phyloP scores from a whole-genome alignment of 768 basidiomycete genomes.

The Collybiopsis confluens region DNA sequence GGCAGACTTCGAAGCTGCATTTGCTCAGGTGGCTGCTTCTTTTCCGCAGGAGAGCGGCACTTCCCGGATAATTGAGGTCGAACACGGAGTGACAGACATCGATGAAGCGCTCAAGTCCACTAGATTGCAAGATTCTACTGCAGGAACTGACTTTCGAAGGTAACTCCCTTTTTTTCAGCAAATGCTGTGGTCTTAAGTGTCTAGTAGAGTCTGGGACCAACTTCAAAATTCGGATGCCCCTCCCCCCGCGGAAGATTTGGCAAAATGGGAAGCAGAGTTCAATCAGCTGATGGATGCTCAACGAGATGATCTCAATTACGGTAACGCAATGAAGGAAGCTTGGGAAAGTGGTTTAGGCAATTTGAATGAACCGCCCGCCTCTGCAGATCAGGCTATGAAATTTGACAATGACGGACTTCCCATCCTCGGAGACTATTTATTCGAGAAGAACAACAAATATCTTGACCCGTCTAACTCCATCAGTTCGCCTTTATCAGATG shows the following conservation, averaged over 20 bases:
- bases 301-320: slow-evolving; percentile 65
- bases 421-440: slow-evolving; percentile 63
- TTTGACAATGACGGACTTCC: slow-evolving; percentile 78
- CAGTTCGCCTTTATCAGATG: slow-evolving; percentile 58
- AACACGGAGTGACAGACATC: slow-evolving; percentile 33
- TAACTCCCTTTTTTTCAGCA: slow-evolving; percentile 17
- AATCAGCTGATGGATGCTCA: slow-evolving; percentile 70
- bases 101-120: slow-evolving; percentile 34
- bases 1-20: slow-evolving; percentile 82
- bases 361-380: slow-evolving; percentile 25
- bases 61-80: slow-evolving; percentile 53
- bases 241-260: slow-evolving; percentile 58
- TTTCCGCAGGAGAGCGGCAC: slow-evolving; percentile 37
- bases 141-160: slow-evolving; percentile 46
- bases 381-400: slow-evolving; percentile 31
- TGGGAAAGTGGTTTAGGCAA: slow-evolving; percentile 59
- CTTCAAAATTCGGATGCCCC: slow-evolving; percentile 55
- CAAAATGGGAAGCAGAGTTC: slow-evolving; percentile 82
- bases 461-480: slow-evolving; percentile 45
- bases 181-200: slow-evolving; percentile 2
- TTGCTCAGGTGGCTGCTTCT: slow-evolving; percentile 61
- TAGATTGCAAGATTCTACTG: slow-evolving; percentile 24
- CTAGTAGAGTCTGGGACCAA: slow-evolving; percentile 56
- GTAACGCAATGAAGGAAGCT: slow-evolving; percentile 54
- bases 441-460: slow-evolving; percentile 74